phyloP scores from a whole-genome alignment of 1,139 yeast species.

The Magnusiomyces tetraspermus region DNA sequence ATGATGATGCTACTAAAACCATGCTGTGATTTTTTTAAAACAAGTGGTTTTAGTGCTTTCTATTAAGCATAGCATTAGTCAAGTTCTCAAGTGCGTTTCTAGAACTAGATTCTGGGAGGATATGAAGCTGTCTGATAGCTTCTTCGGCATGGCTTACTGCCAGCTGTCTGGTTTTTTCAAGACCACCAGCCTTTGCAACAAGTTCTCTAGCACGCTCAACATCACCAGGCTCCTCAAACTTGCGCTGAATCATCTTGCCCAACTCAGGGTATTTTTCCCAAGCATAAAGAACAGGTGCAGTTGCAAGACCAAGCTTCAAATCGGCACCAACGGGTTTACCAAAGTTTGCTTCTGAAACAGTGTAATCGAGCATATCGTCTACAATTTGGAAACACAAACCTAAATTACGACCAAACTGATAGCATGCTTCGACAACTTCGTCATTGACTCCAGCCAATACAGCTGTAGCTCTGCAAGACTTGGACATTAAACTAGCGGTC shows the following conservation, averaged over 20 bases:
- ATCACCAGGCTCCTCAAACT: slow-evolving; percentile 74
- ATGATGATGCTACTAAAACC: too few relatives aligned
- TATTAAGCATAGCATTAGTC: slow-evolving; percentile 73
- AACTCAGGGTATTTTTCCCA: slow-evolving; percentile 83
- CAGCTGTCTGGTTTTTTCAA: slow-evolving; percentile 62
- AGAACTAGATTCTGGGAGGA: slow-evolving; percentile 80
- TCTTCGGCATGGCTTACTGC: slow-evolving; percentile 69
- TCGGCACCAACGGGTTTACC: slow-evolving; percentile 98
- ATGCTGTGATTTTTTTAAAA: too few relatives aligned
- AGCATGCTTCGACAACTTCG: slow-evolving; percentile 68
- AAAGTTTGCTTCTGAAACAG: slow-evolving; percentile 67
- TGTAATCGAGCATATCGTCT: slow-evolving; percentile 92
- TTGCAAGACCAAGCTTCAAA: slow-evolving; percentile 83
- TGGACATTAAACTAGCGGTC: slow-evolving; percentile 93
- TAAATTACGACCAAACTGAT: slow-evolving; percentile 82
- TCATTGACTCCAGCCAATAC: slow-evolving; percentile 80
- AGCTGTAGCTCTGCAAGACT: slow-evolving; percentile 88
- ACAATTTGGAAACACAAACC: slow-evolving; percentile 95
- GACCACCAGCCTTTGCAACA: slow-evolving; percentile 64
- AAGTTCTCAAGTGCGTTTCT: slow-evolving; percentile 78
- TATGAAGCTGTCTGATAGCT: slow-evolving; percentile 59
- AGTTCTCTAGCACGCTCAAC: slow-evolving; percentile 68
- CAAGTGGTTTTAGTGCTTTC: slow-evolving; percentile 40
- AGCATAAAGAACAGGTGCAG: slow-evolving; percentile 93
- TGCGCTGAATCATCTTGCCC: slow-evolving; percentile 74